Evolutionary conservation across 768 basidiomycete genomes (phyloP).

Genomic region (Lactarius trivialis): DNA sequence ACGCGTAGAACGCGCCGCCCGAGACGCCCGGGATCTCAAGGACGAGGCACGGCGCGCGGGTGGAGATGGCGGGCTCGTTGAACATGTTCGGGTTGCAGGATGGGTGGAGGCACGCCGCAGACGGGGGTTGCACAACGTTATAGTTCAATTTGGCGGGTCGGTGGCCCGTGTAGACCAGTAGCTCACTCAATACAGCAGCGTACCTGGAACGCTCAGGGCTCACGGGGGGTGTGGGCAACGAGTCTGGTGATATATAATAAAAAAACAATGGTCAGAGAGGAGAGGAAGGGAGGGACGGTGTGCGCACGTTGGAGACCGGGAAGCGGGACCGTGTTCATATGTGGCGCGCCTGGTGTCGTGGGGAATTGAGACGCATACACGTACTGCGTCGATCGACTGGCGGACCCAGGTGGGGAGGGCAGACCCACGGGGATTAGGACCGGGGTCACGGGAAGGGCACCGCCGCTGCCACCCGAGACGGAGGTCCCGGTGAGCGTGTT

Average conservation of each 20-base stretch:
- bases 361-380: neutral
- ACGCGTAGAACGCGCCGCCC: conserved; percentile 14
- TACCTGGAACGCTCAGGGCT: conserved; percentile 19
- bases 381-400: conserved; percentile 10
- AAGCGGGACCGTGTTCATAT: conserved; percentile 18
- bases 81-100: conserved; percentile 11
- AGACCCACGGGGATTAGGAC: conserved; percentile 16
- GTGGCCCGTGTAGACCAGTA: conserved; percentile 16
- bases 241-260: neutral
- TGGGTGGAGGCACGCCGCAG: conserved; percentile 15
- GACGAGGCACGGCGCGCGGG: conserved; percentile 10
- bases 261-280: neutral
- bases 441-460: conserved; percentile 11
- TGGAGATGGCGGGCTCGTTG: conserved; percentile 18
- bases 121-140: conserved; percentile 15
- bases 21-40: conserved; percentile 17
- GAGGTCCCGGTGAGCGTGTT: conserved; percentile 17
- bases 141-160: conserved; percentile 14
- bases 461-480: conserved; percentile 1
- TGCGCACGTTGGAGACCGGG: conserved; percentile 10
- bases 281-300: neutral
- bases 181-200: conserved; percentile 13
- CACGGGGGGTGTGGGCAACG: conserved; percentile 17
- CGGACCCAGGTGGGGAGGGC: conserved; percentile 15
- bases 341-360: conserved; percentile 20